phyloP scores from a whole-genome alignment of 495 filamentous ascomycete genomes.

The Copromyces sp. region DNA sequence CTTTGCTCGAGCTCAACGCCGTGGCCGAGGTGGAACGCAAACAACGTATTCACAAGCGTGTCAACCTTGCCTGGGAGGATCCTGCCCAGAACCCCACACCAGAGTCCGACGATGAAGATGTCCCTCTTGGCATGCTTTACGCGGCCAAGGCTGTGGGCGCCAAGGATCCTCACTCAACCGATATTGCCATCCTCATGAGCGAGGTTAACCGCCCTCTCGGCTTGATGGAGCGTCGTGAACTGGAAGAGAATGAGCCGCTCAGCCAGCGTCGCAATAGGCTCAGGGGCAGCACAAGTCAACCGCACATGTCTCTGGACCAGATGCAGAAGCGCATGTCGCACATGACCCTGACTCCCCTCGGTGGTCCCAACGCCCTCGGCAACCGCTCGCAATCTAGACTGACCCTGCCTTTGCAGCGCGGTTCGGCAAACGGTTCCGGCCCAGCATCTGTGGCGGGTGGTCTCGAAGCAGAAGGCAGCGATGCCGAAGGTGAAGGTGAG shows the following conservation, averaged over 20 bases:
- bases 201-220: slow-evolving; percentile 60
- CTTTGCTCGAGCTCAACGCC: slow-evolving; percentile 80
- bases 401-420: slow-evolving; percentile 8
- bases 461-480: slow-evolving; percentile 16
- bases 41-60: slow-evolving; percentile 57
- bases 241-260: slow-evolving; percentile 88
- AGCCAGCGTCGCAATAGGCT: slow-evolving; percentile 70
- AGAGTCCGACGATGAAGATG: slow-evolving; percentile 54
- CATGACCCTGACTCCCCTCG: slow-evolving; percentile 24
- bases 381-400: slow-evolving; percentile 19
- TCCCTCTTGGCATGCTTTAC: slow-evolving; percentile 76
- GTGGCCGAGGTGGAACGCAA: slow-evolving; percentile 80
- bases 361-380: slow-evolving; percentile 1
- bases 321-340: slow-evolving; percentile 33
- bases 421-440: slow-evolving; percentile 7
- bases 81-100: slow-evolving; percentile 32
- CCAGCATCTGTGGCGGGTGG: background rate
- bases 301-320: slow-evolving; percentile 11
- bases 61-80: slow-evolving; percentile 87
- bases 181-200: slow-evolving; percentile 40
- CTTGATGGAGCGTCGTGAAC: slow-evolving; percentile 69
- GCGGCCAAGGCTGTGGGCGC: slow-evolving; percentile 44
- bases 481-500: slow-evolving; percentile 59
- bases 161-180: slow-evolving; percentile 25
- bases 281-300: slow-evolving; percentile 38